phyloP scores from a whole-genome alignment of 495 filamentous ascomycete species.

The Daldinia decipiens region DNA sequence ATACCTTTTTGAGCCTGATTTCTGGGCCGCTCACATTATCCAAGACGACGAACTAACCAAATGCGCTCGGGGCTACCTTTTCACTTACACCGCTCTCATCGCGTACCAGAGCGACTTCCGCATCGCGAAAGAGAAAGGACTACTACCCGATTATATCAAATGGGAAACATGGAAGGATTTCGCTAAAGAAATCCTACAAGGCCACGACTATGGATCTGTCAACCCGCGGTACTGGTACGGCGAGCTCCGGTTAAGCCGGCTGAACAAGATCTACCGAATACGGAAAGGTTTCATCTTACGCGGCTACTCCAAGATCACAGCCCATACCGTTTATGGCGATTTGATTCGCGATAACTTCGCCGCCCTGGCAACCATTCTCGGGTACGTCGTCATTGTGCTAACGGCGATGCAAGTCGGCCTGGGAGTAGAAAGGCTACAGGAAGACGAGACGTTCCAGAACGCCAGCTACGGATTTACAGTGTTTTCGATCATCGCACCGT shows the following conservation, averaged over 20 bases:
- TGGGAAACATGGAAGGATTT: slow-evolving; percentile 48
- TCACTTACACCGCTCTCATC: slow-evolving; percentile 57
- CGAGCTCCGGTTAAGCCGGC: slow-evolving; percentile 56
- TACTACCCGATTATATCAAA: slow-evolving; percentile 50
- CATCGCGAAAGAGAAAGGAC: slow-evolving; percentile 50
- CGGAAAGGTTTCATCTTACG: slow-evolving; percentile 38
- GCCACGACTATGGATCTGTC: slow-evolving; percentile 43
- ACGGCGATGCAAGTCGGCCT: slow-evolving; percentile 70
- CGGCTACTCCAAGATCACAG: slow-evolving; percentile 47
- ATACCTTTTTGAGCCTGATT: slow-evolving; percentile 53
- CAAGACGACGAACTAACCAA: slow-evolving; percentile 31
- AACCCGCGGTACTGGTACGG: slow-evolving; percentile 58
- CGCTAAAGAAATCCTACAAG: slow-evolving; percentile 35
- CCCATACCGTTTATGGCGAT: slow-evolving; percentile 42
- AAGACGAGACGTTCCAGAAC: slow-evolving; percentile 55
- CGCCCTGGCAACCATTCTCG: slow-evolving; percentile 55
- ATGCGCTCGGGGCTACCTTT: slow-evolving; percentile 56
- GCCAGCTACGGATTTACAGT: slow-evolving; percentile 65
- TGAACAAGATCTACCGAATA: slow-evolving; percentile 51
- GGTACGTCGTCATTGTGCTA: slow-evolving; percentile 65
- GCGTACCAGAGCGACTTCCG: slow-evolving; percentile 57
- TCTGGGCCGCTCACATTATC: slow-evolving; percentile 51
- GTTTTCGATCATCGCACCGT: slow-evolving; percentile 56
- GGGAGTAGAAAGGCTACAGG: slow-evolving; percentile 52
- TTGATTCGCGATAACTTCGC: slow-evolving; percentile 61